These are phyloP conservation scores for Diutina scorzettiae DNA, from an alignment of 1,139 yeast species.

Conservation along the genomic window DNA sequence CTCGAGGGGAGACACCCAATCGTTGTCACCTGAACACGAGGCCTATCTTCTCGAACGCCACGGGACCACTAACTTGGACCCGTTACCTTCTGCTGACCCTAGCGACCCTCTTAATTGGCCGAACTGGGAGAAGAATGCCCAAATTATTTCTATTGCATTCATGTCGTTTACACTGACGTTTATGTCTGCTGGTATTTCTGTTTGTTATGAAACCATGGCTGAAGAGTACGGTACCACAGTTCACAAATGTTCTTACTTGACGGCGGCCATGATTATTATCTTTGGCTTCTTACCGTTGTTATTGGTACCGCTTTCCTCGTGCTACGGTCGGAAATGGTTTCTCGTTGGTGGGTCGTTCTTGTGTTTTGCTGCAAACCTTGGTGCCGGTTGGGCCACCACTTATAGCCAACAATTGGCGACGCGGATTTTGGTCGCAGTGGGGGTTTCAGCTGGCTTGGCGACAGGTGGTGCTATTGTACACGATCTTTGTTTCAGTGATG, in stretches of 20 bases:
- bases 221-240: background rate
- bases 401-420: slow-evolving; percentile 6
- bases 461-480: background rate
- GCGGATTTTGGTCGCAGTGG: background rate
- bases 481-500: background rate
- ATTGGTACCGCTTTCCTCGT: background rate
- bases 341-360: background rate
- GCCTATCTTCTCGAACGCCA: background rate
- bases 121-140: background rate
- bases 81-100: background rate
- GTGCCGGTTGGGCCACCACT: background rate
- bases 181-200: slow-evolving; percentile 3
- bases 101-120: slow-evolving; percentile 5
- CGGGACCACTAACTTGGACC: slow-evolving; percentile 1
- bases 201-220: background rate
- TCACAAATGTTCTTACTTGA: slow-evolving; percentile 1
- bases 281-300: background rate
- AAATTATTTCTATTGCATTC: background rate
- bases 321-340: slow-evolving; percentile 4
- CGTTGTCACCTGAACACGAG: background rate
- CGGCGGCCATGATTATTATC: background rate
- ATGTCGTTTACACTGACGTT: slow-evolving; percentile 5
- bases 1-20: no score
- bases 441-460: background rate
- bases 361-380: background rate